Percentiles rank a stretch among this genome's conserved stretches.
These are phyloP conservation scores for Alternaria sp. DNA, from an alignment of 2,329 filamentous ascomycete species.

Conservation along the genomic window DNA sequence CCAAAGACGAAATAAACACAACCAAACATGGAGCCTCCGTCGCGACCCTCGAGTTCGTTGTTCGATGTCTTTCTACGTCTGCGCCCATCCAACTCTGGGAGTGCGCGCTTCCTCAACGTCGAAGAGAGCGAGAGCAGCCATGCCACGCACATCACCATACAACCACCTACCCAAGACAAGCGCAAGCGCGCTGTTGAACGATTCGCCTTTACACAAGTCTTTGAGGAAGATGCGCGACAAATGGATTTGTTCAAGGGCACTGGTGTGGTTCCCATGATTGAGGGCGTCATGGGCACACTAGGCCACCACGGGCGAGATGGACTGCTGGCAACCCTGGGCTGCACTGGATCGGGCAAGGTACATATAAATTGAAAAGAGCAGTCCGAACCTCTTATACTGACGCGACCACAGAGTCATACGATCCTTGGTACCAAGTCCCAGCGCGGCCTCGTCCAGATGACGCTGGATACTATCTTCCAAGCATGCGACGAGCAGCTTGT, in stretches of 20 bases:
- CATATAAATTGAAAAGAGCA: conserved; percentile 5
- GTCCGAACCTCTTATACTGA: conserved; percentile 9
- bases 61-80: conserved; percentile 94
- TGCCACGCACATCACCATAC: conserved; percentile 62
- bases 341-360: conserved; percentile 97
- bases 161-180: conserved; percentile 76
- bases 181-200: conserved; percentile 88
- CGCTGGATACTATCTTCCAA: conserved; percentile 87
- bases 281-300: conserved; percentile 78
- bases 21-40: conserved; percentile 49
- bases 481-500: conserved; percentile 78
- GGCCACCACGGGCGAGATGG: conserved; percentile 86
- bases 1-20: conserved; percentile 6
- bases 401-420: conserved; percentile 79
- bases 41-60: conserved; percentile 61
- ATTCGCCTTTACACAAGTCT: conserved; percentile 93
- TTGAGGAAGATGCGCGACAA: conserved; percentile 85
- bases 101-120: conserved; percentile 76
- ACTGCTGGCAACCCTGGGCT: conserved; percentile 87
- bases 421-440: conserved; percentile 88
- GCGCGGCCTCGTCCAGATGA: conserved; percentile 88
- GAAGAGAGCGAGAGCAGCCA: conserved; percentile 60
- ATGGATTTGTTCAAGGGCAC: conserved; percentile 86
- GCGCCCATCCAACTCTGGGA: conserved; percentile 55
- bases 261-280: conserved; percentile 76